phyloP scores from a whole-genome alignment of 257 asterid species.

The Echites panduratus region DNA sequence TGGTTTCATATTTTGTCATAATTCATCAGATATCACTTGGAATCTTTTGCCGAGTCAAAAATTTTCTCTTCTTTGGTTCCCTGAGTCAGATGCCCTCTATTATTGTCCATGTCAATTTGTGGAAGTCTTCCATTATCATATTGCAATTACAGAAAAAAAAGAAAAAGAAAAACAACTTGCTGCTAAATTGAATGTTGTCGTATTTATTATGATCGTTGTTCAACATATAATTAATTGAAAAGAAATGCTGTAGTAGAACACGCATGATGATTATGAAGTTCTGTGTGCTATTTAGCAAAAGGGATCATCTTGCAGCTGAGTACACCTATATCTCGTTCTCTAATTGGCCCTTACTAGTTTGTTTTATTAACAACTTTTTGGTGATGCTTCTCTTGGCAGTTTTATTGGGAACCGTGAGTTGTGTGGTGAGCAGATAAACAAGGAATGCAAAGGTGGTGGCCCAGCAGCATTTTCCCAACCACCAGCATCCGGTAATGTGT shows the following conservation, averaged over 20 bases:
- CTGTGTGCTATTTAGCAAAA: neutral
- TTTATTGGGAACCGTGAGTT: conserved; percentile 84
- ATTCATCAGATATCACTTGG: neutral
- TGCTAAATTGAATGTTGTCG: neutral
- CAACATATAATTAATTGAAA: neutral
- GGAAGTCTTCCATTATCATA: neutral
- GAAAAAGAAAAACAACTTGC: neutral
- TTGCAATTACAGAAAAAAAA: neutral
- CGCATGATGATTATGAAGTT: neutral
- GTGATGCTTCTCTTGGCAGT: conserved; percentile 32
- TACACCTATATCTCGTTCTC: neutral
- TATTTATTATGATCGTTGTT: neutral
- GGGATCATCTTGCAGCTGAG: neutral
- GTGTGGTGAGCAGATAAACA: conserved; percentile 72
- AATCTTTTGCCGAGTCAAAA: neutral
- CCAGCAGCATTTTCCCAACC: conserved; percentile 38
- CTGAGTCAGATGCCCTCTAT: neutral
- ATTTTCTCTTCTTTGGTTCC: neutral
- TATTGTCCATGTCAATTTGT: neutral
- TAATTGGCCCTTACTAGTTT: neutral
- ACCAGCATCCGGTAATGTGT: conserved; percentile 45
- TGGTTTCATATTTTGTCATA: neutral
- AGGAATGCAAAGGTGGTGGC: conserved; percentile 51
- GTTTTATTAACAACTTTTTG: neutral
- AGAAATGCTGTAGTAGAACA: neutral